Percentiles rank a stretch among this genome's conserved stretches.
Evolutionary conservation across 140 eudicot genomes (phyloP).

Genomic region (Stevia rebaudiana): DNA sequence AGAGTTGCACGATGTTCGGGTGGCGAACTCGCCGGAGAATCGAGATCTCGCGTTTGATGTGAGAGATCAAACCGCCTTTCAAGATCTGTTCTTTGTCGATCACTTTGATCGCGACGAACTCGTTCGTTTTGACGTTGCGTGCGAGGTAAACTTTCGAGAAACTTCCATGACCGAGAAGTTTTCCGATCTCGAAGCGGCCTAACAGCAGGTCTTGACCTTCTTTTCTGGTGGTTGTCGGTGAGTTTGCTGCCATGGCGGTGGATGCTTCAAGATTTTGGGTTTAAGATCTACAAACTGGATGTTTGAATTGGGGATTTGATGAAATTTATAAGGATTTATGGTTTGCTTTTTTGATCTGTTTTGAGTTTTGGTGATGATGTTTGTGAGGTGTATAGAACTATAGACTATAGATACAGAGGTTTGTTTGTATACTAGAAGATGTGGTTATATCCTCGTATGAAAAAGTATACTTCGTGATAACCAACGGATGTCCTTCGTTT

Average conservation of each 20-base stretch:
- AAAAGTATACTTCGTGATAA: not conserved
- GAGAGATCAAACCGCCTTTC: constrained; percentile 10
- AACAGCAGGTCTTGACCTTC: constrained; percentile 5
- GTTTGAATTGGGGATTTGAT: not conserved
- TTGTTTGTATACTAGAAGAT: not conserved
- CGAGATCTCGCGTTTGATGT: constrained; percentile 13
- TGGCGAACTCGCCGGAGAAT: constrained; percentile 7
- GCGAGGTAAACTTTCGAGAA: constrained; percentile 20
- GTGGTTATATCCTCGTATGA: not conserved
- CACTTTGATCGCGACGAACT: constrained; percentile 13
- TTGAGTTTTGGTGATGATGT: not conserved
- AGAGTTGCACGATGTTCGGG: constrained; percentile 16
- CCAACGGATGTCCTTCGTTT: constrained; percentile 1
- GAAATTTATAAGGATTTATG: not conserved
- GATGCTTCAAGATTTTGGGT: not conserved
- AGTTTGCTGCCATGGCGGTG: constrained; percentile 1
- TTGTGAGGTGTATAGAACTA: constrained; percentile 7
- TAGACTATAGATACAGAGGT: not conserved
- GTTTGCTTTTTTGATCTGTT: not conserved
- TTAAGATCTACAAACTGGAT: not conserved
- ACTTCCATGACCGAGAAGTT: constrained; percentile 11
- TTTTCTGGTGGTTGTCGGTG: constrained; percentile 13
- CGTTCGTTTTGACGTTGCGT: constrained; percentile 10
- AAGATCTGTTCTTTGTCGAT: constrained; percentile 14
- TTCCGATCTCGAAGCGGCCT: constrained; percentile 11